Conservation (phyloP, 1,284 basidiomycete species). For the Puccinia novopanici region DNA sequence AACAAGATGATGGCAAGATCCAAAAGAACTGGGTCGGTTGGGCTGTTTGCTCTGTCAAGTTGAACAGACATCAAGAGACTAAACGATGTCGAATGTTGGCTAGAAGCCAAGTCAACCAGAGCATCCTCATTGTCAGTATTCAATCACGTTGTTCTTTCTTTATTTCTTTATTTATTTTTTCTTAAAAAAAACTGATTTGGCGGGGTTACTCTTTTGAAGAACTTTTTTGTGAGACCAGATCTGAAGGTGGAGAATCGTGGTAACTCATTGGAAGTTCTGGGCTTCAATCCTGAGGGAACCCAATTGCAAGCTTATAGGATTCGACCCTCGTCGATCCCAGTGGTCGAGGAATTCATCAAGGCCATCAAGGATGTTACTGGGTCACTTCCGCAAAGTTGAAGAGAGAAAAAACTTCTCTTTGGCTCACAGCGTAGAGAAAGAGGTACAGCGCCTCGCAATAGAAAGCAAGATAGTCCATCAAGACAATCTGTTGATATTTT, state of each 20-base stretch:
- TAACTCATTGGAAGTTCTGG: conserved; percentile 19
- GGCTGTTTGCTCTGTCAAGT: conserved; percentile 19
- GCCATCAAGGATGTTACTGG: neutral
- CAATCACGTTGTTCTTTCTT: neutral
- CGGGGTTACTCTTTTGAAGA: too few relatives aligned
- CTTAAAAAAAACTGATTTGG: too few relatives aligned
- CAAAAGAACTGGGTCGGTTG: conserved; percentile 44
- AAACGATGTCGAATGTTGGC: conserved; percentile 31
- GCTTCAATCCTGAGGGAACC: conserved; percentile 13
- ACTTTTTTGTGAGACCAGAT: conserved; percentile 28
- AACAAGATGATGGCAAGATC: conserved; percentile 33
- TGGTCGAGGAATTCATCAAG: conserved; percentile 27
- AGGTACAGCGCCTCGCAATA: too few relatives aligned
- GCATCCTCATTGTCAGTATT: conserved; percentile 38
- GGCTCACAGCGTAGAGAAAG: too few relatives aligned
- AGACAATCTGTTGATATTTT: too few relatives aligned
- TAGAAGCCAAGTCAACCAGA: conserved; percentile 37
- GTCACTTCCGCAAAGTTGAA: too few relatives aligned
- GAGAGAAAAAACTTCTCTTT: too few relatives aligned
- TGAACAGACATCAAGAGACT: conserved; percentile 29
- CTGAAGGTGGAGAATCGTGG: neutral
- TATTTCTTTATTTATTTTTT: too few relatives aligned
- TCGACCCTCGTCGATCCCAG: neutral
- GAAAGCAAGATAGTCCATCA: too few relatives aligned
- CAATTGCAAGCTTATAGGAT: conserved; percentile 26